These are phyloP conservation scores for Penicillium sp. DNA, from an alignment of 2,329 filamentous ascomycete genomes.

Conservation along the genomic window DNA sequence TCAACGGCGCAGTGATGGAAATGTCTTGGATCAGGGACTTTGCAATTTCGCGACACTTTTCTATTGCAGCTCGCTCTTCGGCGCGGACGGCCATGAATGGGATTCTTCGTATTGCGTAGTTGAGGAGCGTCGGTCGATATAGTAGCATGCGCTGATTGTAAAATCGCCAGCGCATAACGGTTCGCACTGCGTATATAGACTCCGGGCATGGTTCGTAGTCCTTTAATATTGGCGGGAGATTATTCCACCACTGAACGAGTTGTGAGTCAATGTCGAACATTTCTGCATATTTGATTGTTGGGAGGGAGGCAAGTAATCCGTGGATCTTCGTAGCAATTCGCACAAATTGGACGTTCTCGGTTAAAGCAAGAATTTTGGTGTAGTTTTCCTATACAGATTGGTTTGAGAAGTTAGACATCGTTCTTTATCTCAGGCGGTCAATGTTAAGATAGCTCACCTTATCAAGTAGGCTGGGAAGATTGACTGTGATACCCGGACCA, in stretches of 20 bases:
- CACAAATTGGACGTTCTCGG: slow-evolving; percentile 77
- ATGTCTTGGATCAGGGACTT: slow-evolving; percentile 74
- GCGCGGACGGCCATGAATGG: slow-evolving; percentile 55
- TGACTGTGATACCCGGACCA: slow-evolving; percentile 68
- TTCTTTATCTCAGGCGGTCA: background rate
- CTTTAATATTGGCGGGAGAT: slow-evolving; percentile 68
- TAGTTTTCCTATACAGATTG: slow-evolving; percentile 54
- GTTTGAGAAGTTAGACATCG: slow-evolving; percentile 27
- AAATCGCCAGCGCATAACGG: slow-evolving; percentile 80
- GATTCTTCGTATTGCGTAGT: slow-evolving; percentile 60
- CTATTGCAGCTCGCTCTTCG: slow-evolving; percentile 69
- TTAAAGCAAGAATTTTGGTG: slow-evolving; percentile 68
- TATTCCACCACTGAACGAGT: slow-evolving; percentile 72
- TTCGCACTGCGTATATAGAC: slow-evolving; percentile 69
- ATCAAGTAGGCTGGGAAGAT: slow-evolving; percentile 59
- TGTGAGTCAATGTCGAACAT: slow-evolving; percentile 68
- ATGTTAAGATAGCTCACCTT: slow-evolving; percentile 21
- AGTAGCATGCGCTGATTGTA: slow-evolving; percentile 77
- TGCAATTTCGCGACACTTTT: slow-evolving; percentile 71
- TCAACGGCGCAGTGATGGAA: slow-evolving; percentile 68
- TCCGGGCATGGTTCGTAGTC: slow-evolving; percentile 70
- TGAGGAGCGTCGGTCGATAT: slow-evolving; percentile 72
- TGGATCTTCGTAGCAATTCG: slow-evolving; percentile 77
- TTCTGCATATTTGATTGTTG: slow-evolving; percentile 67
- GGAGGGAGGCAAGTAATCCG: slow-evolving; percentile 71